Evolutionary conservation across 2,329 filamentous ascomycete species (phyloP).

Genomic region (Nigrospora osmanthi): DNA sequence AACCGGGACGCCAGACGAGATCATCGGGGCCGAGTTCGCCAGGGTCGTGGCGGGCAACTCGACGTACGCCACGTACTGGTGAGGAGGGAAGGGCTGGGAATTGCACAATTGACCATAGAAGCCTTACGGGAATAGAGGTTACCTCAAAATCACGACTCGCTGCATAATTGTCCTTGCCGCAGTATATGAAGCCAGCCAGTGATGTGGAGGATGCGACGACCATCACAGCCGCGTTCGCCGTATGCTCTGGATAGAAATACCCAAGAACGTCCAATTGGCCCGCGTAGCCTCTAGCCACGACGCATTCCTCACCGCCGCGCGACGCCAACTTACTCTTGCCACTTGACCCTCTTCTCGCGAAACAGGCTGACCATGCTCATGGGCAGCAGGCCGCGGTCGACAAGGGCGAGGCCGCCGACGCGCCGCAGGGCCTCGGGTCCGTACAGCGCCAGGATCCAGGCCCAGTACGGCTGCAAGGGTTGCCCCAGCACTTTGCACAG

Average conservation of each 20-base stretch:
- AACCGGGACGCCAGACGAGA: neutral
- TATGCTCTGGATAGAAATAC: too few species aligned
- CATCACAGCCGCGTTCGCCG: too few species aligned
- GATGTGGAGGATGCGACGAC: too few species aligned
- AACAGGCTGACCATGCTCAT: conserved; percentile 39
- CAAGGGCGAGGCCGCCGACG: conserved; percentile 36
- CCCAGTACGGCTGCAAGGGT: conserved; percentile 34
- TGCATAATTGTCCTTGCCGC: too few species aligned
- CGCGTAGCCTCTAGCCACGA: too few species aligned
- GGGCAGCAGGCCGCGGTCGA: conserved; percentile 34
- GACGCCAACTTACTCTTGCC: conserved; percentile 22
- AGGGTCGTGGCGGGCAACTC: neutral
- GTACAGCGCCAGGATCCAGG: conserved; percentile 37
- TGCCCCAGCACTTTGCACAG: conserved; percentile 12
- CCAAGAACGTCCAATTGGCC: too few species aligned
- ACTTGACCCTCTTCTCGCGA: conserved; percentile 32
- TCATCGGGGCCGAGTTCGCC: neutral
- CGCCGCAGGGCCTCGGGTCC: conserved; percentile 33
- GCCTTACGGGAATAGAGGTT: neutral
- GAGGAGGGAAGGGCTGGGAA: too few species aligned
- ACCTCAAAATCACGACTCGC: neutral
- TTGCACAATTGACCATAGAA: too few species aligned
- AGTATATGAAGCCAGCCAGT: too few species aligned
- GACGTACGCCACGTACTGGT: conserved; percentile 1
- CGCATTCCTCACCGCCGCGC: too few species aligned